Conservation (phyloP, 148 eudicot genomes). For the Amaranthus hypochondriacus region DNA sequence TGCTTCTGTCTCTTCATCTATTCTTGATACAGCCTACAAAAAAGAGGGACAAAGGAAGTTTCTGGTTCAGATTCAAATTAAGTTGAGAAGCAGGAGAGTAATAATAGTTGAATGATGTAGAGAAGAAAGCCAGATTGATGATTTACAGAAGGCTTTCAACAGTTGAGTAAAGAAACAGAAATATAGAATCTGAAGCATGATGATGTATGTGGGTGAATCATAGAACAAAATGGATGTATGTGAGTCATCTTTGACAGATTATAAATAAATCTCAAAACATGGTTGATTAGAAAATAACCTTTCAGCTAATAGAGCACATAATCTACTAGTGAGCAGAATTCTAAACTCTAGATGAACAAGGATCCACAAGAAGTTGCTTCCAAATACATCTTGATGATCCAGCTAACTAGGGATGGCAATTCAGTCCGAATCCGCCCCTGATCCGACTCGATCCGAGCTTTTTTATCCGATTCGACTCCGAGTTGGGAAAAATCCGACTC, state of each 20-base stretch:
- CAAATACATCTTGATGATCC: too few relatives aligned
- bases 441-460: too few relatives aligned
- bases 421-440: too few relatives aligned
- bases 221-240: background rate
- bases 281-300: too few relatives aligned
- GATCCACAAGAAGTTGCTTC: too few relatives aligned
- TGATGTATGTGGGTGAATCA: background rate
- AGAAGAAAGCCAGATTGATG: background rate
- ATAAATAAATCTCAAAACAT: background rate
- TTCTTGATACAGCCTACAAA: constrained; percentile 77
- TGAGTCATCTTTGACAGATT: background rate
- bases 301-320: too few relatives aligned
- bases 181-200: background rate
- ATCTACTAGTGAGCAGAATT: too few relatives aligned
- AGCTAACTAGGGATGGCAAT: too few relatives aligned
- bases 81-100: constrained; percentile 16
- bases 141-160: constrained; percentile 10
- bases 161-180: constrained; percentile 3
- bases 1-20: constrained; percentile 49
- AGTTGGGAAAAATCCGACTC: too few relatives aligned
- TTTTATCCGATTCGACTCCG: too few relatives aligned
- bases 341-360: too few relatives aligned
- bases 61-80: constrained; percentile 42
- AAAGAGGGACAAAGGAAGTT: constrained; percentile 43
- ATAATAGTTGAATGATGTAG: constrained; percentile 18